phyloP scores from a whole-genome alignment of 2,329 filamentous ascomycete genomes.

The Tolypocladium cylindrosporum region DNA sequence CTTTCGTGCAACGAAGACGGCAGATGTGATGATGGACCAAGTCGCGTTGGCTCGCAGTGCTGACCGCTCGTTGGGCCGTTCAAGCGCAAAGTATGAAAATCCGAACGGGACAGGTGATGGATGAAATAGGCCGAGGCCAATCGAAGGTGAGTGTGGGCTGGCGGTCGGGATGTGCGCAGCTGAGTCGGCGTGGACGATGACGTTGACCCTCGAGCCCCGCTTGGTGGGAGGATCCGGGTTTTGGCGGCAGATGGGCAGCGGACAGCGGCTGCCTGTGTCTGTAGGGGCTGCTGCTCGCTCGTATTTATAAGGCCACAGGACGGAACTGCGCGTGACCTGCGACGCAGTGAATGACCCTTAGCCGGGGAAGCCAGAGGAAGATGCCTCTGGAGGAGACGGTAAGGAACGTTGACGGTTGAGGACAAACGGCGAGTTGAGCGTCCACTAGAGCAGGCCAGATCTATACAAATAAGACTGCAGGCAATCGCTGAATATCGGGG shows the following conservation, averaged over 20 bases:
- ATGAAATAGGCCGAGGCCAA: not conserved
- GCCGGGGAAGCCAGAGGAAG: not conserved
- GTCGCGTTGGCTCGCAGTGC: not conserved
- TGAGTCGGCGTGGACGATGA: constrained; percentile 3
- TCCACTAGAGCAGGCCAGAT: not conserved
- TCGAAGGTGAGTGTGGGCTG: not conserved
- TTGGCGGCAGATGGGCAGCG: not conserved
- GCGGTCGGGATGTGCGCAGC: not conserved
- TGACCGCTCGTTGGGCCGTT: not conserved
- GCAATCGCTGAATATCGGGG: not conserved
- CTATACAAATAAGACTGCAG: not conserved
- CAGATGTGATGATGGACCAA: not conserved
- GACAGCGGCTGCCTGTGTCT: not conserved
- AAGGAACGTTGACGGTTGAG: not conserved
- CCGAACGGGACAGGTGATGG: not conserved
- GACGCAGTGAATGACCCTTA: not conserved
- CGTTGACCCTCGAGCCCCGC: constrained; percentile 2
- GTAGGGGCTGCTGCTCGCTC: not conserved
- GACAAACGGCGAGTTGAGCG: not conserved
- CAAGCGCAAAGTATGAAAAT: not conserved
- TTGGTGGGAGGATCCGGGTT: constrained; percentile 3
- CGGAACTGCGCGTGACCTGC: not conserved
- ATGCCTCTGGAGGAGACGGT: not conserved
- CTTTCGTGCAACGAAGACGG: not conserved
- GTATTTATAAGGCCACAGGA: not conserved